Evolutionary conservation across 2,329 filamentous ascomycete species (phyloP).

Genomic region (Aspergillus udagawae): DNA sequence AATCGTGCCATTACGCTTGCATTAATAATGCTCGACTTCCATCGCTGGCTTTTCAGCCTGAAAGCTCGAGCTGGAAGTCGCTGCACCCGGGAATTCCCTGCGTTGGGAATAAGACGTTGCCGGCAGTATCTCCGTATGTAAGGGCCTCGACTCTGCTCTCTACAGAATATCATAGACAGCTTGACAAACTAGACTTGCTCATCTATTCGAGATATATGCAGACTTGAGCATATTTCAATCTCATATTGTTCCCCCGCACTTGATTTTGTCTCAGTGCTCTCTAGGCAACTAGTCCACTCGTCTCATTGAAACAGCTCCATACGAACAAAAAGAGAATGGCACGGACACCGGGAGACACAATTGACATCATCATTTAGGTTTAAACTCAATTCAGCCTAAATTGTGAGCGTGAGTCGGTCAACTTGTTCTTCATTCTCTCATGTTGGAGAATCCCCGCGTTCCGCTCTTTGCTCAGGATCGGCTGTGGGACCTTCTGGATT

Average conservation of each 20-base stretch:
- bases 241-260: too few relatives aligned
- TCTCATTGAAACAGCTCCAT: too few relatives aligned
- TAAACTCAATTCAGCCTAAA: constrained; percentile 7
- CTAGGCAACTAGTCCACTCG: too few relatives aligned
- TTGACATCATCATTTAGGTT: neutral
- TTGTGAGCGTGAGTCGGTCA: neutral
- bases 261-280: too few relatives aligned
- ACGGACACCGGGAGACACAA: neutral
- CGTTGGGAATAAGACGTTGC: neutral
- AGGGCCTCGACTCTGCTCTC: neutral
- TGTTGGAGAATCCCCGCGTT: constrained; percentile 9
- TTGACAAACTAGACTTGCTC: too few relatives aligned
- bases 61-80: neutral
- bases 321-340: too few relatives aligned
- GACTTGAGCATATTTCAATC: too few relatives aligned
- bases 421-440: neutral
- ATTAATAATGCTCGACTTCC: neutral
- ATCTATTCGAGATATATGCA: too few relatives aligned
- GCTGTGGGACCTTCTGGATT: constrained; percentile 17
- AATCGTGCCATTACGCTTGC: neutral
- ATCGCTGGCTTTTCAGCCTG: neutral
- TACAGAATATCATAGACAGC: neutral
- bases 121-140: neutral
- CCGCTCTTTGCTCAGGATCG: constrained; percentile 14
- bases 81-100: neutral